Evolutionary conservation across 2,329 filamentous ascomycete species (phyloP).

Genomic region (Fusarium solani-melongenae): DNA sequence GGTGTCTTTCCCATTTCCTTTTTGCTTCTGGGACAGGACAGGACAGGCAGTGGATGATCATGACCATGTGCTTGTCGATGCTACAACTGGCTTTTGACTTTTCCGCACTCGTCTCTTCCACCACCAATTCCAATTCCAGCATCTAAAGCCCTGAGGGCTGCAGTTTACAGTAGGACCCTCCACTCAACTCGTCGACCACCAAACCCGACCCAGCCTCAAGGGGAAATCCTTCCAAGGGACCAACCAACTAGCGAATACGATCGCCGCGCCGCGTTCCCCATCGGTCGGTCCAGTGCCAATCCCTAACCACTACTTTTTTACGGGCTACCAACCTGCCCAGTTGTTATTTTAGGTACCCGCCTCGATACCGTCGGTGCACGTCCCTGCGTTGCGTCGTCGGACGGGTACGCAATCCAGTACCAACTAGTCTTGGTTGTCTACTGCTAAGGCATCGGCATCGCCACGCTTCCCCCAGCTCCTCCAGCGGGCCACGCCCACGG

Average conservation of each 20-base stretch:
- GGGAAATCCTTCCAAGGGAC: conserved; percentile 20
- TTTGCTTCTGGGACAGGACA: not conserved
- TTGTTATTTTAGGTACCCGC: conserved; percentile 39
- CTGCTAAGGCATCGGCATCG: conserved; percentile 35
- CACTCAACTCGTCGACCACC: conserved; percentile 3
- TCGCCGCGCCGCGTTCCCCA: conserved; percentile 29
- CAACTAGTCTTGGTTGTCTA: not conserved
- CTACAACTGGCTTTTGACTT: conserved; percentile 16
- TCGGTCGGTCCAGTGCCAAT: conserved; percentile 11
- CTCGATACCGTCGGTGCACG: conserved; percentile 36
- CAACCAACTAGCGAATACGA: conserved; percentile 41
- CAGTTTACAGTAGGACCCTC: conserved; percentile 1
- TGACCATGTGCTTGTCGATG: conserved; percentile 23
- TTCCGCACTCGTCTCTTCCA: conserved; percentile 3
- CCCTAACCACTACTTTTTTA: conserved; percentile 7
- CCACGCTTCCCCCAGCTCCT: conserved; percentile 31
- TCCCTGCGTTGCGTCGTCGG: conserved; percentile 32
- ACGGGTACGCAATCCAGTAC: conserved; percentile 29
- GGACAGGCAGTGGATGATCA: not conserved
- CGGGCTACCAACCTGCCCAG: not conserved
- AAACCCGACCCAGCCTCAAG: not conserved
- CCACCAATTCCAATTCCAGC: conserved; percentile 5
- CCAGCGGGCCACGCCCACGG: conserved; percentile 42
- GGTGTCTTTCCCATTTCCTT: not conserved
- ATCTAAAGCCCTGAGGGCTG: conserved; percentile 4